phyloP scores from a whole-genome alignment of 1,284 basidiomycete genomes.

The Trichosporon ovoides region DNA sequence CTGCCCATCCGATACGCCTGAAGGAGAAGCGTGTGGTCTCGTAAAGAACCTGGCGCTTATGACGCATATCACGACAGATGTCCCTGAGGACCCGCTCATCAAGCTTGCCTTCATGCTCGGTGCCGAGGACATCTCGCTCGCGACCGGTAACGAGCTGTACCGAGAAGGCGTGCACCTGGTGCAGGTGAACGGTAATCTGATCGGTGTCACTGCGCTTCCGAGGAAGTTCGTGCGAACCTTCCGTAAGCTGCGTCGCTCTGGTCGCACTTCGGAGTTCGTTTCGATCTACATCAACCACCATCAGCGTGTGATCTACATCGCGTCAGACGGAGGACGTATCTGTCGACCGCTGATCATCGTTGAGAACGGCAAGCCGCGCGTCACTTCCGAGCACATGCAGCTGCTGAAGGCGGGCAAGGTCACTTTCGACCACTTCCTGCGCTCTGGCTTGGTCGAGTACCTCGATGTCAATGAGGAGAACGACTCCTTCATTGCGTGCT shows the following conservation, averaged over 20 bases:
- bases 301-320: constrained; percentile 92
- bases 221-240: constrained; percentile 83
- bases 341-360: constrained; percentile 98
- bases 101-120: constrained; percentile 88
- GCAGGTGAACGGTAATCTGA: constrained; percentile 93
- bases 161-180: constrained; percentile 86
- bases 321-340: constrained; percentile 94
- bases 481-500: constrained; percentile 92
- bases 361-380: constrained; percentile 71
- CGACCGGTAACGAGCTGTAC: constrained; percentile 95
- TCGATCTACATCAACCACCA: constrained; percentile 96
- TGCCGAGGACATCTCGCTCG: constrained; percentile 89
- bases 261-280: constrained; percentile 92
- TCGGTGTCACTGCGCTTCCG: constrained; percentile 86
- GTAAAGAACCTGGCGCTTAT: constrained; percentile 99
- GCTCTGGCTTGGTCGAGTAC: constrained; percentile 95
- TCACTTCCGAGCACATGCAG: constrained; percentile 75
- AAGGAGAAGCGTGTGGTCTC: constrained; percentile 98
- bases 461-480: constrained; percentile 99
- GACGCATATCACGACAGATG: constrained; percentile 99
- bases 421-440: constrained; percentile 91
- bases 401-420: constrained; percentile 72
- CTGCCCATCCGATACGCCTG: constrained; percentile 96
- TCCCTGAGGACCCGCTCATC: constrained; percentile 91
- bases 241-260: constrained; percentile 83